Percentiles rank a stretch among this genome's conserved stretches.
Conservation (phyloP, 23 red algal species). For the Gracilariopsis chorda region DNA sequence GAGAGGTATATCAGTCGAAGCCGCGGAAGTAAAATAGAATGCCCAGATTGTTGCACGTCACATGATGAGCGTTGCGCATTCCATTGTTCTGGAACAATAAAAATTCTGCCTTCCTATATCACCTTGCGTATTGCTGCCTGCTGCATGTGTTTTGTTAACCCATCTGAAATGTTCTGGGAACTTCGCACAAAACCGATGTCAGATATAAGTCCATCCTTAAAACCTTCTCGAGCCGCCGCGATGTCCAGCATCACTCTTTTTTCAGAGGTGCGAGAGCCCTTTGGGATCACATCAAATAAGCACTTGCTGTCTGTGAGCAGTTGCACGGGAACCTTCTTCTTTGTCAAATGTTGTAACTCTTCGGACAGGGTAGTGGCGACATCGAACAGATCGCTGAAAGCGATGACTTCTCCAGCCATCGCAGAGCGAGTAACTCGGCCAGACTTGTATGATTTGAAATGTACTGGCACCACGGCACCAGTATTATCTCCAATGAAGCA, state of each 20-base stretch:
- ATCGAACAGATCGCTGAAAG: slow-evolving; percentile 34
- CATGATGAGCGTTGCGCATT: no score
- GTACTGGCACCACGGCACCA: background rate
- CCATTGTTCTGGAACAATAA: no score
- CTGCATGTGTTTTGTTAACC: background rate
- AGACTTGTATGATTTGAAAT: slow-evolving; percentile 46
- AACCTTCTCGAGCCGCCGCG: background rate
- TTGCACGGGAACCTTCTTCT: background rate
- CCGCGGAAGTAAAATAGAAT: no score
- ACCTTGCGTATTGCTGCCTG: background rate
- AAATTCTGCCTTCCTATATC: no score
- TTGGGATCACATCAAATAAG: background rate
- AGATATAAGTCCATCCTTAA: background rate
- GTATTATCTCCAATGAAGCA: background rate
- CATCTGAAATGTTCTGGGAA: background rate
- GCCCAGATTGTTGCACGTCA: no score
- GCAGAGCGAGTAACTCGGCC: background rate
- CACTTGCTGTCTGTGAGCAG: background rate
- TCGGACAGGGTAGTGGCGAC: background rate
- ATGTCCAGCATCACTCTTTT: background rate
- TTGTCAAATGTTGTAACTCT: background rate
- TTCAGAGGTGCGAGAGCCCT: background rate
- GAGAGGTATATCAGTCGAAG: no score
- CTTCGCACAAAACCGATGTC: slow-evolving; percentile 1
- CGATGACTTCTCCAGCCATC: slow-evolving; percentile 14